Base-by-base conservation (phyloP, 345 rosid genomes). In the Clarkia xantiana region DNA sequence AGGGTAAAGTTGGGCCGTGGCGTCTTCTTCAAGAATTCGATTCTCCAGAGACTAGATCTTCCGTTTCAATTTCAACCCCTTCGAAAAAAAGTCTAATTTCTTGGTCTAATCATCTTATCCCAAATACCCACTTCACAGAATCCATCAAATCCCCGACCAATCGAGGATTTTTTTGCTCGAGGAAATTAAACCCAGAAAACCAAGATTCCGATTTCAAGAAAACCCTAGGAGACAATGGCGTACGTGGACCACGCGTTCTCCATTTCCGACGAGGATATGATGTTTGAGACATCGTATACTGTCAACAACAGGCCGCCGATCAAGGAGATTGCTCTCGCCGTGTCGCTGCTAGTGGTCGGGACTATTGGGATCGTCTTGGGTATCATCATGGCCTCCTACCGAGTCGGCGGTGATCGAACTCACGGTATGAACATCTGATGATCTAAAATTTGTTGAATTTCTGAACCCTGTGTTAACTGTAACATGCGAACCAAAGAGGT, bases 221-320 rank as follows among this genome's bases (percentile, higher is more conserved):
- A 42, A 46, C 10, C 51, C 22, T 3, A 11, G 12, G 4, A 1
- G 48, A 29, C 13, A 48, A 89, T 90, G 97, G 95, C 97, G 54
- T 90, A 90, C 70, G 96, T 86, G 11, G 97, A 90, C 60, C 96
- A 86, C 48, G 95, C 95, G 13, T 90, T 90, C 76, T 90, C 97
- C 42, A 86, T 90, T 45, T 65, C 96, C 7, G 94, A 90, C 71
- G 97, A 90, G 66, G 96, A 86, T 54, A 67, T 83, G 25, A 83
- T 90, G 94, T 65, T 90, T 63, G 94, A 66, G 54, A 68, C 67
- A 4, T 60, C 88, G 0, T 77, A 83, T 61, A 54, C 77, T 25
- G 74, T 80, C 62, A 79, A 76, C 71, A 81, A 73, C 56, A 71
- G 84, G 13, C 96, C 97, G 11, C 97, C 97, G 15, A 67, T 83